Evolutionary conservation across 495 filamentous ascomycete genomes (phyloP), one percentile per base, ranked within the genome.

Genomic region (Tetracladium setigerum): DNA sequence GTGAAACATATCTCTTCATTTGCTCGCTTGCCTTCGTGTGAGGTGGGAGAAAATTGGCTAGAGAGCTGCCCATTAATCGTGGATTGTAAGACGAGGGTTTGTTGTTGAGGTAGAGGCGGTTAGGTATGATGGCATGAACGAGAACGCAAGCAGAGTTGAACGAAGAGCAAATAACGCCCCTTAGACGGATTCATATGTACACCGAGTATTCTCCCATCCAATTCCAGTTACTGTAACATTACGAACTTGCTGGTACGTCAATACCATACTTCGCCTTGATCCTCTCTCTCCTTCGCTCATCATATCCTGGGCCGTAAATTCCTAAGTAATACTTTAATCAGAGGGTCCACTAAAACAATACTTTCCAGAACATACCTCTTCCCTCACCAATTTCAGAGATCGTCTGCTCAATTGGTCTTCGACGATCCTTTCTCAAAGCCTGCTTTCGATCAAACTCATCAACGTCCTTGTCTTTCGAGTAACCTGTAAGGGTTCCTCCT

Each of bases 201-300:
- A 55, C 0, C 43, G 7, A 35, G 41, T 48, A 10, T 17, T 18
- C 33, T 35, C 41, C 14, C 1, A 31, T 10, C 15, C 33, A 44
- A 30, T 15, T 17, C 13, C 11, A 32, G 27, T 27, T 41, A 38
- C 36, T 6, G 18, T 43, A 18, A 35, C 7, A 35, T 40, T 52
- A 56, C 52, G 56, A 55, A 22, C 43, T 52, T 16, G 39, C 43
- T 41, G 50, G 51, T 7, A 97, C 79, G 43, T 95, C 89, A 51
- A 95, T 78, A 46, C 91, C 90, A 58, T 95, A 97, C 53, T 81
- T 84, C 70, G 91, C 79, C 74, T 91, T 86, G 61, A 99, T 77
- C 44, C 89, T 77, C 66, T 87, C 73, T 42, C 77, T 73, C 55
- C 94, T 80, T 64, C 94, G 73, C 72, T 97, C 89, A 52, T 83